A percentile compares a stretch with the other conserved stretches of the same genome.
Conservation (phyloP, 1,139 yeast genomes). For the Kluyveromyces sp. region DNA sequence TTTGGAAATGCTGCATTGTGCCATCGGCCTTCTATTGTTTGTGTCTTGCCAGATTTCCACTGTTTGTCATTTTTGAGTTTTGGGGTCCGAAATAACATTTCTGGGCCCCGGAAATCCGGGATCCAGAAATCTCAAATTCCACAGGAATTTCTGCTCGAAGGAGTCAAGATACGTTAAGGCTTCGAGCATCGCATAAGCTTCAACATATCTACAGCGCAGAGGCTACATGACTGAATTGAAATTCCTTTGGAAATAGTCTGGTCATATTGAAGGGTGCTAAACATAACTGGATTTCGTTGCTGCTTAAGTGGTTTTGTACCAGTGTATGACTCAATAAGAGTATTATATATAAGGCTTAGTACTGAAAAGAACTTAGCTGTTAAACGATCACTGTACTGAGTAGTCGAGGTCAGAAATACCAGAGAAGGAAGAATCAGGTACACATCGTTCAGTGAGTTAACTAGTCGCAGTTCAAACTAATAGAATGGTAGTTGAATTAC, state of each 20-base stretch:
- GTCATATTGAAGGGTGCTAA: too few relatives aligned
- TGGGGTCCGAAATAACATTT: not conserved
- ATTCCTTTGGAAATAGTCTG: slow-evolving; percentile 5
- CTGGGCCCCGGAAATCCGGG: not conserved
- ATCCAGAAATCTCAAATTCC: not conserved
- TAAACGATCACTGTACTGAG: too few relatives aligned
- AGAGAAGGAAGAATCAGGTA: too few relatives aligned
- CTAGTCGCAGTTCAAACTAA: too few relatives aligned
- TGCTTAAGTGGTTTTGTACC: too few relatives aligned
- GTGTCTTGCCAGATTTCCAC: not conserved
- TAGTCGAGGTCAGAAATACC: too few relatives aligned
- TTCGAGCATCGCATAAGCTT: not conserved
- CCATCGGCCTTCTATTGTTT: not conserved
- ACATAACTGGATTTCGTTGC: too few relatives aligned
- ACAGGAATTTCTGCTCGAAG: not conserved
- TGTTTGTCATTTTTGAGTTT: not conserved
- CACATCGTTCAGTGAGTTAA: too few relatives aligned
- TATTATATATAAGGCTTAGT: not conserved
- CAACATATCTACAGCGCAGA: not conserved
- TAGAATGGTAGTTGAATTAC: slow-evolving; percentile 44
- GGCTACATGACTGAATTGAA: not conserved
- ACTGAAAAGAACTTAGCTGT: not conserved
- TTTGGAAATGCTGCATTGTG: not conserved
- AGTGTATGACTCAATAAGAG: too few relatives aligned
- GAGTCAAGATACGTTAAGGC: not conserved